Conservation (phyloP, 1,139 yeast genomes). For the Magnusiomyces sp. region DNA sequence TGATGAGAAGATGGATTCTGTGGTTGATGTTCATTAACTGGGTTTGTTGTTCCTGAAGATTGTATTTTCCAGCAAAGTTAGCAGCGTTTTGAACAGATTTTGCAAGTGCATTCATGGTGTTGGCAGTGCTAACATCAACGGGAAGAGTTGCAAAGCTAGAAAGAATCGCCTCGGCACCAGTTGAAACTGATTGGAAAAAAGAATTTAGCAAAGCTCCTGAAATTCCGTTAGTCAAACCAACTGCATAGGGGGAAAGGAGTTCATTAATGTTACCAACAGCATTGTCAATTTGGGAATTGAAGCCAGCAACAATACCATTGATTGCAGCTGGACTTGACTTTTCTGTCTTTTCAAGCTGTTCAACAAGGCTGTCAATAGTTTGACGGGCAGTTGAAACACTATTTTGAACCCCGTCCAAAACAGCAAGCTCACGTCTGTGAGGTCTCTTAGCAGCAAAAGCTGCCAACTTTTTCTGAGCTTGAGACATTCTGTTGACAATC, state of each 20-base stretch:
- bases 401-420: conserved; percentile 13
- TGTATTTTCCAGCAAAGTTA: conserved; percentile 14
- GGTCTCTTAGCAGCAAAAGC: conserved; percentile 1
- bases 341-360: conserved; percentile 16
- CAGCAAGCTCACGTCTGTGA: conserved; percentile 6
- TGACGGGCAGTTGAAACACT: conserved; percentile 23
- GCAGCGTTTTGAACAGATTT: conserved; percentile 16
- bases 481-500: conserved; percentile 7
- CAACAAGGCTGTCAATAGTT: conserved; percentile 22
- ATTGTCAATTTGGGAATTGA: conserved; percentile 29
- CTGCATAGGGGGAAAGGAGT: conserved; percentile 22
- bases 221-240: conserved; percentile 22
- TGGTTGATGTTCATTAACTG: conserved; percentile 14
- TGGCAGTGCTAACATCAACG: conserved; percentile 12
- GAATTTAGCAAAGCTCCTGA: conserved; percentile 25
- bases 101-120: conserved; percentile 14
- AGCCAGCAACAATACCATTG: conserved; percentile 23
- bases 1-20: conserved; percentile 12
- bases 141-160: conserved; percentile 21
- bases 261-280: conserved; percentile 22
- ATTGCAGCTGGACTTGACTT: neutral
- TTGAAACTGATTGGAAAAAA: conserved; percentile 28
- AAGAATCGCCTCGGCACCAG: conserved; percentile 28
- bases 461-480: conserved; percentile 5
- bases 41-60: conserved; percentile 12